phyloP scores from a whole-genome alignment of 2,329 filamentous ascomycete species.

The Bipolaris cookei region DNA sequence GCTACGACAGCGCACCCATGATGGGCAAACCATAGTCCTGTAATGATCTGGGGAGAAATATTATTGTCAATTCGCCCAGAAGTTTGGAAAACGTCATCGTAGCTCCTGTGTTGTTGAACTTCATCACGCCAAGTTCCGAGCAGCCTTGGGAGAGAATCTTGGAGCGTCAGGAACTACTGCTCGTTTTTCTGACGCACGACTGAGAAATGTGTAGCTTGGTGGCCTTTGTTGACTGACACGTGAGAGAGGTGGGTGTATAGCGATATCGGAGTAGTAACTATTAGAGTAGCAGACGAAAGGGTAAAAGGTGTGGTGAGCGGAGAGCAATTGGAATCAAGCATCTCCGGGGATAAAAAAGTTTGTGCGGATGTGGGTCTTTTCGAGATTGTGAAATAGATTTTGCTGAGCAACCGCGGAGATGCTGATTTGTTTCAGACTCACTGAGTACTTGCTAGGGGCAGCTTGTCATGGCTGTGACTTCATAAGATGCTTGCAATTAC shows the following conservation, averaged over 20 bases:
- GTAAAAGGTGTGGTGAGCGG: background rate
- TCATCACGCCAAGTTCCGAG: background rate
- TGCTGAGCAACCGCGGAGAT: constrained; percentile 15
- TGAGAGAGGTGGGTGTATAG: constrained; percentile 12
- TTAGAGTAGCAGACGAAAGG: constrained; percentile 7
- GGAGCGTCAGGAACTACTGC: background rate
- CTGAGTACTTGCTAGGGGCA: background rate
- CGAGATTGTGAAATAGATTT: constrained; percentile 5
- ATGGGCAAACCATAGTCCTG: background rate
- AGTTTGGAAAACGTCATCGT: constrained; percentile 17
- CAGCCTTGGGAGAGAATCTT: background rate
- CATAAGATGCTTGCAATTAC: background rate
- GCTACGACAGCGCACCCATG: background rate
- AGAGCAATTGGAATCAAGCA: background rate
- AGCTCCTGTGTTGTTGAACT: background rate
- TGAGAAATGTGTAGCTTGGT: background rate
- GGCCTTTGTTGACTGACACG: background rate
- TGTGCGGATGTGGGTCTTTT: constrained; percentile 1
- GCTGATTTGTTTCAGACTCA: background rate
- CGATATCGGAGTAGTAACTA: constrained; percentile 18
- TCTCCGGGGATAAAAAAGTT: constrained; percentile 5
- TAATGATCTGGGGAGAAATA: constrained; percentile 1
- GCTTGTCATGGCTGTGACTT: background rate
- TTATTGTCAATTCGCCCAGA: background rate
- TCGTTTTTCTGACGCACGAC: background rate